Conservation (phyloP, 2,329 filamentous ascomycete genomes). For the Magnaporthiopsis poae region DNA sequence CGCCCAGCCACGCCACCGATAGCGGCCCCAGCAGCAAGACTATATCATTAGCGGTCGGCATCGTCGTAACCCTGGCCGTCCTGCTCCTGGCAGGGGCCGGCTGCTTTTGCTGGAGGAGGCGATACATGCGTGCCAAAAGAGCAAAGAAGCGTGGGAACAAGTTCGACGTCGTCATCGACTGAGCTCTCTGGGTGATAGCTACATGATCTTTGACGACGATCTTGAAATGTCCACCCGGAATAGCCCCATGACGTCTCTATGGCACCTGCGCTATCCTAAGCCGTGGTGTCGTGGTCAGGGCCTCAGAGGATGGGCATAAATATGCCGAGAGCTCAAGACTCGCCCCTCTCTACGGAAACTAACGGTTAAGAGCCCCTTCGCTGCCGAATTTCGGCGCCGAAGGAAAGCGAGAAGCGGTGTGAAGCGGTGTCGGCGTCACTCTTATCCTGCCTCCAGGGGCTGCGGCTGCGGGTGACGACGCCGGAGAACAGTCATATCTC, state of each 20-base stretch:
- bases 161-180: conserved; percentile 4
- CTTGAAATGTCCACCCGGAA: too few species aligned
- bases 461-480: too few species aligned
- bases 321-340: neutral
- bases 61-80: neutral
- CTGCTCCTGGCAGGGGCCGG: neutral
- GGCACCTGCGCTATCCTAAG: neutral
- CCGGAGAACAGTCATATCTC: neutral
- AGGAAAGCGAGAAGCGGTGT: neutral
- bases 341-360: too few species aligned
- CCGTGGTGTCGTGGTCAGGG: too few species aligned
- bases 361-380: too few species aligned
- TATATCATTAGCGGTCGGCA: neutral
- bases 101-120: neutral
- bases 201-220: neutral
- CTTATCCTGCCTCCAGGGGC: too few species aligned
- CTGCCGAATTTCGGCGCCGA: too few species aligned
- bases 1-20: neutral
- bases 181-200: neutral
- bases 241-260: neutral
- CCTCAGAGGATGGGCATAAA: neutral
- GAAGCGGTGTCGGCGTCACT: neutral
- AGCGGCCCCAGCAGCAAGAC: neutral
- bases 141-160: neutral
- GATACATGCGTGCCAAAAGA: neutral